phyloP scores from a whole-genome alignment of 352 stramenopile species.

The Globisporangium orthogonon region DNA sequence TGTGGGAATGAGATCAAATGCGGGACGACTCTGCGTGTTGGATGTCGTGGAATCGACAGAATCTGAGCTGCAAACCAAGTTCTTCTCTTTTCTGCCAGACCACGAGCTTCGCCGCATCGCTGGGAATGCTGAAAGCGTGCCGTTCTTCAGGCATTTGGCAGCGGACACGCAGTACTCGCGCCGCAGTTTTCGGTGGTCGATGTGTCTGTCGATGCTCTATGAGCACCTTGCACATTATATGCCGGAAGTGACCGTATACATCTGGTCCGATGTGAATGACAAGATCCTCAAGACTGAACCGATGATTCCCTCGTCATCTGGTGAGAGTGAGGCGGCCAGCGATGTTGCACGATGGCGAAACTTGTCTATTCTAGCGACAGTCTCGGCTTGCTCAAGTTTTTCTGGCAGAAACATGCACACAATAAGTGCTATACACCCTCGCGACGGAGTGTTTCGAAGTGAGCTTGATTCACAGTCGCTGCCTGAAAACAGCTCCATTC shows the following conservation, averaged over 20 bases:
- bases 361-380: conserved; percentile 44
- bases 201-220: conserved; percentile 39
- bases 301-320: conserved; percentile 22
- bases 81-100: conserved; percentile 23
- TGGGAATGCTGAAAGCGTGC: not conserved
- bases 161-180: conserved; percentile 8
- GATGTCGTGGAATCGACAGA: conserved; percentile 23
- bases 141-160: conserved; percentile 7
- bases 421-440: not conserved
- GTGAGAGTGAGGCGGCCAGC: conserved; percentile 1
- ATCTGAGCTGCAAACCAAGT: conserved; percentile 15
- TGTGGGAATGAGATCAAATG: not conserved
- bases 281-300: conserved; percentile 61
- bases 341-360: conserved; percentile 63
- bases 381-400: conserved; percentile 36
- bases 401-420: conserved; percentile 3
- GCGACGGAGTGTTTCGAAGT: not conserved
- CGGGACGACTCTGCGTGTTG: conserved; percentile 5
- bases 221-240: conserved; percentile 24
- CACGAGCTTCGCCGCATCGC: conserved; percentile 1
- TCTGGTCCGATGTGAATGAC: conserved; percentile 59
- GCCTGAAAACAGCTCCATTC: conserved; percentile 13
- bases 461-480: conserved; percentile 4
- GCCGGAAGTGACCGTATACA: conserved; percentile 52
- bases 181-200: conserved; percentile 52